Evolutionary conservation across 192 early-diverging fungal species (phyloP).

Genomic region (Mortierella hygrophila): DNA sequence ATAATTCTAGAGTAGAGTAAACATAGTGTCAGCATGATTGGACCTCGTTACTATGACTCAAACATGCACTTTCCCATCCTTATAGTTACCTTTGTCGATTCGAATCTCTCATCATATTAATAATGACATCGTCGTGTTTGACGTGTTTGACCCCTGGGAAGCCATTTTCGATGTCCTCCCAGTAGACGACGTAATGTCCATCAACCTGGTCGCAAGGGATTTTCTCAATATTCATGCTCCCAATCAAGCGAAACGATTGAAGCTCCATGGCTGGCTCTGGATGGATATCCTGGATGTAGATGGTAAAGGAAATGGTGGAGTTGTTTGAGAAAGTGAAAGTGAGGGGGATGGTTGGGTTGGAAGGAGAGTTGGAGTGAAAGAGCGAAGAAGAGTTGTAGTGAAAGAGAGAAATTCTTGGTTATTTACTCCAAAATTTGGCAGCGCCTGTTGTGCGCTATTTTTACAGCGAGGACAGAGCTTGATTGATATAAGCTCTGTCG

Average conservation of each 20-base stretch:
- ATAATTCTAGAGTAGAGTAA: not conserved
- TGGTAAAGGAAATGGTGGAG: not conserved
- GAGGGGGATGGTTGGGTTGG: not conserved
- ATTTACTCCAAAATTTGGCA: not conserved
- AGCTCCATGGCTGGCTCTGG: not conserved
- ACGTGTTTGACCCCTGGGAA: not conserved
- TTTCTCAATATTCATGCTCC: not conserved
- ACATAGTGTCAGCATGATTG: not conserved
- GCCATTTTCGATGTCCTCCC: not conserved
- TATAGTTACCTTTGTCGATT: not conserved
- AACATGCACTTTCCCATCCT: not conserved
- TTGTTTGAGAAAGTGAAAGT: not conserved
- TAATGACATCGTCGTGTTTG: not conserved
- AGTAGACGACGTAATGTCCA: not conserved
- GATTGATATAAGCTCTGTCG: too few species aligned
- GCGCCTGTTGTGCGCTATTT: not conserved
- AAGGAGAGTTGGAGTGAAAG: not conserved
- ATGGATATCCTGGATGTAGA: not conserved
- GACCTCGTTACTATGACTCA: not conserved
- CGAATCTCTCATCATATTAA: not conserved
- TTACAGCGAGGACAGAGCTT: too few species aligned
- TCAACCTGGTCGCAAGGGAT: not conserved
- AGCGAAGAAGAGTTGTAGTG: not conserved
- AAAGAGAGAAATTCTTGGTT: not conserved
- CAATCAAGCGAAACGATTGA: not conserved